Conservation (phyloP, 768 basidiomycete species). For the Pulveroboletus frians region DNA sequence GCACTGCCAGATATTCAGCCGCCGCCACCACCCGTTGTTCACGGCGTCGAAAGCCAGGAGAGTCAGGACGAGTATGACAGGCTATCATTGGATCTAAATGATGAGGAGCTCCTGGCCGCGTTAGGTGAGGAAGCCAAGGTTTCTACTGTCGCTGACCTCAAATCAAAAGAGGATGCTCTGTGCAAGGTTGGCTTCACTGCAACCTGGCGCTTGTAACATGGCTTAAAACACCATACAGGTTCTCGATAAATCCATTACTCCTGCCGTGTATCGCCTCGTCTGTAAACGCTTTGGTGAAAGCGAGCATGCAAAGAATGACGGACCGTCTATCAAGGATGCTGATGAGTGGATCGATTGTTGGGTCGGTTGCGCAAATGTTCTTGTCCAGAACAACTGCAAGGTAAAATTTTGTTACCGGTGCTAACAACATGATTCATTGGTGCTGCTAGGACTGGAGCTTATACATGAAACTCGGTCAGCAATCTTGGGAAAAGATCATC, state of each 20-base stretch:
- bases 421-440: not conserved
- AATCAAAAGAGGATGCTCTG: constrained; percentile 43
- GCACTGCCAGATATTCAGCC: constrained; percentile 39
- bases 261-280: constrained; percentile 52
- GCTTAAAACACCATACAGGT: constrained; percentile 32
- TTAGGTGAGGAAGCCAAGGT: constrained; percentile 37
- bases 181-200: constrained; percentile 39
- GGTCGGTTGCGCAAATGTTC: constrained; percentile 62
- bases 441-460: constrained; percentile 52
- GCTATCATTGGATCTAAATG: constrained; percentile 54
- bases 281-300: constrained; percentile 42
- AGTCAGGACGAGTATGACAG: constrained; percentile 74
- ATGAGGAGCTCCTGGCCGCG: constrained; percentile 54
- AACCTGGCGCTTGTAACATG: not conserved
- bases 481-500: constrained; percentile 53
- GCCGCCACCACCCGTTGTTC: constrained; percentile 30
- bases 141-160: constrained; percentile 25
- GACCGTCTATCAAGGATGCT: constrained; percentile 33
- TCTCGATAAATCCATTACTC: constrained; percentile 44
- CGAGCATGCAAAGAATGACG: constrained; percentile 13
- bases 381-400: constrained; percentile 46
- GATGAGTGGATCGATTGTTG: constrained; percentile 66
- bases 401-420: constrained; percentile 26
- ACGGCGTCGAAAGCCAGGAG: constrained; percentile 48
- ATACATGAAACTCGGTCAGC: constrained; percentile 48